Conservation (phyloP, 169 alveolate genomes). For the Plasmodium inui region DNA sequence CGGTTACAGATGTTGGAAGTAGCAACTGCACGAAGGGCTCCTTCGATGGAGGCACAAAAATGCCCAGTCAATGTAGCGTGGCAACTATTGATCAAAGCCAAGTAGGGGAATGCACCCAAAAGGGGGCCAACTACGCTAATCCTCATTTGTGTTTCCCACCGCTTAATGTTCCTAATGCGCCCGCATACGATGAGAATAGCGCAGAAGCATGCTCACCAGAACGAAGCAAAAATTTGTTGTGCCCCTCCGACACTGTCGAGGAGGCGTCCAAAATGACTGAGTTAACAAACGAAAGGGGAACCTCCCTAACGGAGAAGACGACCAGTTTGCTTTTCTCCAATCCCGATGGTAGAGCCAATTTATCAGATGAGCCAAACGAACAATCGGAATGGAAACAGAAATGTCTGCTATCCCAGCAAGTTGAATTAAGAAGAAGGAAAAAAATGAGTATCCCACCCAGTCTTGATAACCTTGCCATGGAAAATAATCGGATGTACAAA, state of each 20-base stretch:
- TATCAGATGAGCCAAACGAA: not conserved
- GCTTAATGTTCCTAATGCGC: not conserved
- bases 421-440: not conserved
- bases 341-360: not conserved
- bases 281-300: not conserved
- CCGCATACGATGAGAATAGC: not conserved
- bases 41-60: not conserved
- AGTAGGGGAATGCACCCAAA: not conserved
- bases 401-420: not conserved
- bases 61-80: not conserved
- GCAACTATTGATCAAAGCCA: not conserved
- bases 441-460: not conserved
- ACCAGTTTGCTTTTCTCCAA: not conserved
- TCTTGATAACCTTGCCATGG: not conserved
- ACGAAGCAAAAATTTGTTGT: not conserved
- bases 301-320: not conserved
- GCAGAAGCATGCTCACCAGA: not conserved
- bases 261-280: not conserved
- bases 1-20: not conserved
- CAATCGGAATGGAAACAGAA: not conserved
- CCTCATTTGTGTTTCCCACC: not conserved
- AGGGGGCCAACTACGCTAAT: not conserved
- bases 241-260: not conserved
- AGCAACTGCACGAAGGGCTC: not conserved
- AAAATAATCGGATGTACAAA: conserved; percentile 9